Evolutionary conservation across 2,329 filamentous ascomycete species (phyloP), one percentile per base, ranked within the genome.

Genomic region (Colletotrichum liriopes): DNA sequence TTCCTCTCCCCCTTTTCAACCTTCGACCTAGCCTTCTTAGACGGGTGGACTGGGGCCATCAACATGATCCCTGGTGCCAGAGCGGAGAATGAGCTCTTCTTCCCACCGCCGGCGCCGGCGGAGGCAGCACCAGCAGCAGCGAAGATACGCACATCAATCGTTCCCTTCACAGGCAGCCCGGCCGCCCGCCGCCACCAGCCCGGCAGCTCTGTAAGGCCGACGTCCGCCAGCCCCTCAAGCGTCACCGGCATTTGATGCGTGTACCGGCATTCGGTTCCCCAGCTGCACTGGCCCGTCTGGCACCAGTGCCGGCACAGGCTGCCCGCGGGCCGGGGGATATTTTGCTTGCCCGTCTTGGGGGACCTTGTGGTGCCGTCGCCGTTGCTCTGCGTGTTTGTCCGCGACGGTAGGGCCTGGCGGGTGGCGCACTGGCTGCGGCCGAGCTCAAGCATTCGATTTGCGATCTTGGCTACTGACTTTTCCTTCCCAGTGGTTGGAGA

Each of bases 281-380:
- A 88, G 75, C 80, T 83, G 77, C 87, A 89, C 16, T 78, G 81
- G 8, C 86, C 86, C 51, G 83, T 79, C 63, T 81, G 81, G 77
- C 86, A 87, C 86, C 86, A 89, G 77, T 85, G 80, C 16, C 83
- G 82, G 77, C 87, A 88, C 76, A 79, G 78, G 35, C 49, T 74
- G 74, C 52, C 66, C 56, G 55, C 43, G 23, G 66, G 65, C 32
- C 58, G 70, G n/a, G 54, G 18, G 14, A 54, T 12, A 39, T 58
- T 73, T 18, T 63, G 35, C 54, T 71, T 71, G 18, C 23, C 49
- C n/a, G 58, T 11, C 47, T 64, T 63, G 6, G 63, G 20, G 35
- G n/a, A 32, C 39, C 67, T 71, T 26, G 5, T 11, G 45, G 29
- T 56, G 51, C n/a, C 47, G 45, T 16, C 29, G 26, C 20, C 29